A percentile compares a stretch with the other conserved stretches of the same genome.
Evolutionary conservation across 768 basidiomycete species (phyloP).

Genomic region (Tylopilus subfusipes): DNA sequence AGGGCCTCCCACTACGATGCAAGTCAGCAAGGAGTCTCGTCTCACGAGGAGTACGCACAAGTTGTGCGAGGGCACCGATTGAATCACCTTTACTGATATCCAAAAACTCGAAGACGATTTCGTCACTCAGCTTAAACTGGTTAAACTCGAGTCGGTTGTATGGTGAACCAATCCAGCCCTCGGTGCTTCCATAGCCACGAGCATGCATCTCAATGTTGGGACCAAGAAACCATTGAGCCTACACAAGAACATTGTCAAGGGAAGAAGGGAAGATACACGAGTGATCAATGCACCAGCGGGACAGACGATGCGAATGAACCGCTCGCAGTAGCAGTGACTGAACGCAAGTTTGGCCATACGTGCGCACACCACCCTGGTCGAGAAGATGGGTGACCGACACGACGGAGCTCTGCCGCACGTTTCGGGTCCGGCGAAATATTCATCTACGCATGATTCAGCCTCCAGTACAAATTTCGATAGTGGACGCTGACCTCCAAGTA

Average conservation of each 20-base stretch:
- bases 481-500: no score
- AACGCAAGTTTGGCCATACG: constrained; percentile 15
- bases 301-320: constrained; percentile 12
- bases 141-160: constrained; percentile 7
- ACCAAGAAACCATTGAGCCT: constrained; percentile 3
- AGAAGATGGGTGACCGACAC: constrained; percentile 12
- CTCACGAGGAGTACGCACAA: not conserved
- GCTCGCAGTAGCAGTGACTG: constrained; percentile 3
- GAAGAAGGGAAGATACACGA: not conserved
- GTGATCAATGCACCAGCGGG: constrained; percentile 6
- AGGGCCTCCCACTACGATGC: constrained; percentile 16
- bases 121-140: not conserved
- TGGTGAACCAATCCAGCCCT: constrained; percentile 2
- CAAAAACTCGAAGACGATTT: constrained; percentile 15
- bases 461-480: not conserved
- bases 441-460: not conserved
- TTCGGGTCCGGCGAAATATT: constrained; percentile 7
- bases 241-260: not conserved
- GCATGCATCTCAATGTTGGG: not conserved
- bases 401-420: constrained; percentile 9
- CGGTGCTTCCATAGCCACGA: not conserved
- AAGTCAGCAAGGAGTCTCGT: not conserved
- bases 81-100: constrained; percentile 5
- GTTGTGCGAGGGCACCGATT: not conserved
- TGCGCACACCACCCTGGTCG: constrained; percentile 14